These are phyloP conservation scores for Poa annua DNA, from an alignment of 176 grass and related monocot genomes.

Conservation along the genomic window DNA sequence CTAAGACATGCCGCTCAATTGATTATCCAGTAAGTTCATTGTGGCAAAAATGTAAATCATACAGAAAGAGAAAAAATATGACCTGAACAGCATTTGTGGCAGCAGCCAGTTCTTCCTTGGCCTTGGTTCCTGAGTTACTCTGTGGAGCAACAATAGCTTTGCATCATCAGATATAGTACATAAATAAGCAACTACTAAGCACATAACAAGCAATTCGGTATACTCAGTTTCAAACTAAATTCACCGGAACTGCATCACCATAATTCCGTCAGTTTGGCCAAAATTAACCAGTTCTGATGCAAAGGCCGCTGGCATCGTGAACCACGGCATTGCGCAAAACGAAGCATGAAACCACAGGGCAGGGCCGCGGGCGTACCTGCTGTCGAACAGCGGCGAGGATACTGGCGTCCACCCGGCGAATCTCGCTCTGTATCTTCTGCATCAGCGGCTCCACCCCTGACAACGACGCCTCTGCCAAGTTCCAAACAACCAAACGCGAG, in stretches of 20 bases:
- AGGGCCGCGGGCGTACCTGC: conserved; percentile 55
- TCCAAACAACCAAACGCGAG: not conserved
- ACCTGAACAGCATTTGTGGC: conserved; percentile 98
- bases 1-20: conserved; percentile 4
- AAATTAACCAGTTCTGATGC: conserved; percentile 1
- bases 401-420: conserved; percentile 92
- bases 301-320: not conserved
- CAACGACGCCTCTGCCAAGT: conserved; percentile 81
- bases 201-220: not conserved
- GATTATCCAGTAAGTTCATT: conserved; percentile 7
- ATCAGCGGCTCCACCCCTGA: conserved; percentile 95
- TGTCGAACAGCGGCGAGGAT: conserved; percentile 93
- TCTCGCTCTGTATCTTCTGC: conserved; percentile 99
- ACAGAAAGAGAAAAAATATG: not conserved
- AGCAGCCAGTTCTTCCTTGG: conserved; percentile 98
- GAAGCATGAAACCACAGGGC: not conserved
- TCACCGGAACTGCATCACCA: not conserved
- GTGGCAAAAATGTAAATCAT: not conserved
- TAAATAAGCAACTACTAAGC: not conserved
- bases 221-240: not conserved
- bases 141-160: conserved; percentile 44
- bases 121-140: conserved; percentile 98
- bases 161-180: conserved; percentile 3
- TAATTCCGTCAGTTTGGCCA: not conserved
- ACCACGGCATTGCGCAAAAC: not conserved